These are phyloP conservation scores for Hypsizygus marmoreus DNA, from an alignment of 768 basidiomycete genomes.

Conservation along the genomic window DNA sequence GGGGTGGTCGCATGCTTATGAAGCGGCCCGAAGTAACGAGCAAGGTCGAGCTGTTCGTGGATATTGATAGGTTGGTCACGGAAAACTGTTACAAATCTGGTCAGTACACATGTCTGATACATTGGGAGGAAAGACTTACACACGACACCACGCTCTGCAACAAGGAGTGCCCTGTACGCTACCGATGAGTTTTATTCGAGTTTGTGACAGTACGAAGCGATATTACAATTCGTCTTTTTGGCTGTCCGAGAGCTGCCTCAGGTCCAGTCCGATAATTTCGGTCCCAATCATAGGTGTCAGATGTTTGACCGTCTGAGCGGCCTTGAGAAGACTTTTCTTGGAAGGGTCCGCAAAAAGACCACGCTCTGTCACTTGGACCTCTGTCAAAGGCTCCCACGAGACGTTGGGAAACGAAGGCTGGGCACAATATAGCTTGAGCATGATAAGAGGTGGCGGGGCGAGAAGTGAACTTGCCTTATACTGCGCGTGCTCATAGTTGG, in stretches of 20 bases:
- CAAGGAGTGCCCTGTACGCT: conserved; percentile 58
- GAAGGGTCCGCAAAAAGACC: conserved; percentile 67
- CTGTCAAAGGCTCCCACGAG: conserved; percentile 63
- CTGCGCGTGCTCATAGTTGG: conserved; percentile 52
- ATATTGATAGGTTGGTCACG: conserved; percentile 73
- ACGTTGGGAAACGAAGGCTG: conserved; percentile 68
- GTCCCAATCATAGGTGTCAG: conserved; percentile 76
- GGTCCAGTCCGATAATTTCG: conserved; percentile 72
- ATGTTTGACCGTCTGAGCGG: conserved; percentile 66
- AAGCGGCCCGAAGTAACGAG: conserved; percentile 69
- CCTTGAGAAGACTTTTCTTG: conserved; percentile 65
- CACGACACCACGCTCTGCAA: conserved; percentile 76
- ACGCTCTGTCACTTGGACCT: conserved; percentile 63
- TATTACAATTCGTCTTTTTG: conserved; percentile 83
- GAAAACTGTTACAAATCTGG: conserved; percentile 52
- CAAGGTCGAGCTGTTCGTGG: conserved; percentile 71
- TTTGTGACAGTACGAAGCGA: background rate
- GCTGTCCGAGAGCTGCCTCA: conserved; percentile 60
- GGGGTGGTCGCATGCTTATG: conserved; percentile 86
- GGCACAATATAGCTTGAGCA: background rate
- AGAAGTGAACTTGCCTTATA: conserved; percentile 29
- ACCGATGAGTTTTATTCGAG: conserved; percentile 11
- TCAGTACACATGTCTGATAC: background rate
- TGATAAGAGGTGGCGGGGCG: background rate
- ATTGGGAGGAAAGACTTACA: conserved; percentile 37